Evolutionary conservation across 1,284 basidiomycete species (phyloP).

Genomic region (Coniophora puteana): DNA sequence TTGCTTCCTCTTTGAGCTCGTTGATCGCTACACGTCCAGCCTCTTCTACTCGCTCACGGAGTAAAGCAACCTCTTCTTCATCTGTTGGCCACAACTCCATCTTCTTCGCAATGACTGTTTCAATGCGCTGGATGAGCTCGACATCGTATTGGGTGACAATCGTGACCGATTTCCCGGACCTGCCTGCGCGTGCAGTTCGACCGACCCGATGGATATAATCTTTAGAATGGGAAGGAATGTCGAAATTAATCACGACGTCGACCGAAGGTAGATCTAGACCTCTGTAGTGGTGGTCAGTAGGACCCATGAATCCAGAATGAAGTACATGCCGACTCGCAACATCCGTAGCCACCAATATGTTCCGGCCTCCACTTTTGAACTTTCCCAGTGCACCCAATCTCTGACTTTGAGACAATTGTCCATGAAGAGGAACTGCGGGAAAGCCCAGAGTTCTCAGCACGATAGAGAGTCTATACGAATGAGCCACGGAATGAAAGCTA

Average conservation of each 20-base stretch:
- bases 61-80: conserved; percentile 84
- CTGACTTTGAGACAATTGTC: conserved; percentile 92
- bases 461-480: conserved; percentile 67
- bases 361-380: conserved; percentile 94
- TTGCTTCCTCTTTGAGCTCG: conserved; percentile 71
- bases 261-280: conserved; percentile 97
- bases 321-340: conserved; percentile 82
- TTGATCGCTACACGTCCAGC: conserved; percentile 81
- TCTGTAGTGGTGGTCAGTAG: conserved; percentile 33
- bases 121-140: conserved; percentile 93
- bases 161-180: conserved; percentile 94
- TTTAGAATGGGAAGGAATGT: conserved; percentile 97
- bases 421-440: conserved; percentile 94
- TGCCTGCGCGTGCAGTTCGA: conserved; percentile 93
- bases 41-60: conserved; percentile 89
- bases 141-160: conserved; percentile 99
- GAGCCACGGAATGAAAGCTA: neutral
- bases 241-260: conserved; percentile 97
- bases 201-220: conserved; percentile 99
- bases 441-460: conserved; percentile 91
- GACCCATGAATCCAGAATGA: no score
- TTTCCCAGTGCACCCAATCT: conserved; percentile 93
- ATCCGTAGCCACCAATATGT: conserved; percentile 93
- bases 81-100: conserved; percentile 91
- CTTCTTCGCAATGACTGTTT: conserved; percentile 88